Evolutionary conservation across 1,139 yeast species (phyloP).

Genomic region (Pichia kudriavzevii): DNA sequence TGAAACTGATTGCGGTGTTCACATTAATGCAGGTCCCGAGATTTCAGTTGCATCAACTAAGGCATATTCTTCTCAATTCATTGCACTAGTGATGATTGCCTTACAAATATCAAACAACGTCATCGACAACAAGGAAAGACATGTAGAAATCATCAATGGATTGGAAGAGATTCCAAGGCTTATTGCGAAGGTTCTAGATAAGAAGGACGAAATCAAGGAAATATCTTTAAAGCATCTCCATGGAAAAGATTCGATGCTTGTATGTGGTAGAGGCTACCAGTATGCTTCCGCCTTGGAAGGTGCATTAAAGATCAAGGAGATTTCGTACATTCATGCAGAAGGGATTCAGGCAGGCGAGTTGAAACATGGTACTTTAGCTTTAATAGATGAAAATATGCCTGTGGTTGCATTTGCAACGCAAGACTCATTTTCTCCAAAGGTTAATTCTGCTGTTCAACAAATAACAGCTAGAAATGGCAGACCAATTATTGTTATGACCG

Average conservation of each 20-base stretch:
- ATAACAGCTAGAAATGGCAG: constrained; percentile 96
- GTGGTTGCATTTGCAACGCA: constrained; percentile 96
- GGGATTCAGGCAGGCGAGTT: constrained; percentile 99
- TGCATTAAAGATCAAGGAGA: constrained; percentile 95
- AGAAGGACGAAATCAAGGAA: constrained; percentile 67
- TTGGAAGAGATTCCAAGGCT: constrained; percentile 79
- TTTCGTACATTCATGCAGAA: constrained; percentile 98
- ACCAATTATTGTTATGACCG: constrained; percentile 90
- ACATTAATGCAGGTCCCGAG: constrained; percentile 98
- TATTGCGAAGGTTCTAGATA: constrained; percentile 65
- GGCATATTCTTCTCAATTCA: constrained; percentile 97
- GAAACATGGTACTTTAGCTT: constrained; percentile 96
- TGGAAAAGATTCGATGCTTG: constrained; percentile 76
- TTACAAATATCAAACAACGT: constrained; percentile 88
- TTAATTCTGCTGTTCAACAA: constrained; percentile 92
- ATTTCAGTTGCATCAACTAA: constrained; percentile 99
- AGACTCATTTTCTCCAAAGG: constrained; percentile 94
- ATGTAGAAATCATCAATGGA: constrained; percentile 80
- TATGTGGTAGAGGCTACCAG: constrained; percentile 97
- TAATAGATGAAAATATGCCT: constrained; percentile 90
- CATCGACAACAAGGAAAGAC: constrained; percentile 67
- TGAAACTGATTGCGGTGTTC: constrained; percentile 98
- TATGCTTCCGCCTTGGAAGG: constrained; percentile 97
- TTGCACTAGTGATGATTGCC: constrained; percentile 96
- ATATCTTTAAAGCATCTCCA: constrained; percentile 69